Base-by-base conservation (phyloP, 2,329 filamentous ascomycete genomes). In the Geosmithia flava region DNA sequence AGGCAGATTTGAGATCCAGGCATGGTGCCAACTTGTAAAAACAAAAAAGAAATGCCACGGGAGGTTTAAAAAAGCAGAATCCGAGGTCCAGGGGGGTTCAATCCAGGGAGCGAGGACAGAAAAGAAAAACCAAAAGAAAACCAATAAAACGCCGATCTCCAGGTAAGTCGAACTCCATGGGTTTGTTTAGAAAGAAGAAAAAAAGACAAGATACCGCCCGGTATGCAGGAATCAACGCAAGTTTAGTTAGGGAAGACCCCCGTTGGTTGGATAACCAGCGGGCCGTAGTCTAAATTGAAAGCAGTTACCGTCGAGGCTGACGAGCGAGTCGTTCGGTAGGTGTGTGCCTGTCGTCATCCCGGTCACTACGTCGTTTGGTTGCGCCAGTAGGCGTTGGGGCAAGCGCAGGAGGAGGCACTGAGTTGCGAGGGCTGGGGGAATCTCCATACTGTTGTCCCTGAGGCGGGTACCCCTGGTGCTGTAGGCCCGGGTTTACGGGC, bases 381-480 rank as follows among this genome's bases (percentile, higher is more conserved):
- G 49, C 8, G 19, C 42, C 62, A 59, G 59, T 61, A n/a, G 49
- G 33, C 7, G 46, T 16, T 7, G 42, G 15, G 52, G 59, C 59
- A 51, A 65, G 55, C 54, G 64, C 62, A 59, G 66, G 68, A 57
- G 65, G 63, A 46, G 65, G 57, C 23, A 61, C 61, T 11, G 66
- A 60, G 48, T 59, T 56, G 46, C 68, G 62, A 53, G 62, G 54
- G 51, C 62, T 64, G 54, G 69, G 68, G 59, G 66, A 56, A 53
- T 66, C 65, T 52, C 74, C 73, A 71, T 75, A 78, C 67, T 74
- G 71, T 64, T 67, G 66, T 56, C 66, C 71, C 63, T 70, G 69
- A 54, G 61, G 53, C 53, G 64, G 56, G 46, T 49, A 48, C 44
- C 51, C 47, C 49, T 52, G 46, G 54, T 20, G 41, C 29, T 48